These are phyloP conservation scores for Lodderomyces orthopsilosis DNA, from an alignment of 1,139 yeast species.

Conservation along the genomic window DNA sequence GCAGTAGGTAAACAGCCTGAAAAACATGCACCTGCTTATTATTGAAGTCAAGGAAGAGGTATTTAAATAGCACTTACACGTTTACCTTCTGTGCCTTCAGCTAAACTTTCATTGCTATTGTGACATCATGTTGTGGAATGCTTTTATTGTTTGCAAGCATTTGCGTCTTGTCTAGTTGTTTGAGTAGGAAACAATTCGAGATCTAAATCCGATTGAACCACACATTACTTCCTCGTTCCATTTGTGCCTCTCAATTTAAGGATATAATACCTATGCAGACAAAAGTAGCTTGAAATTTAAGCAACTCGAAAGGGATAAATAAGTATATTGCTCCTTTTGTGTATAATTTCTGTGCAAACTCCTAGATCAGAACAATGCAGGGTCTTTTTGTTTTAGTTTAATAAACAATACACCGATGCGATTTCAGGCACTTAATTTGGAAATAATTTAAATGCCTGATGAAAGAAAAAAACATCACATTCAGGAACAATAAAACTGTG, in stretches of 20 bases:
- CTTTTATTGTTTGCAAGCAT: background rate
- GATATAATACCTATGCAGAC: background rate
- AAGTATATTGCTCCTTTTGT: background rate
- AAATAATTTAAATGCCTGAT: too few species aligned
- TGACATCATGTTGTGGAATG: background rate
- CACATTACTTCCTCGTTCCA: background rate
- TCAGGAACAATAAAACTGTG: conserved; percentile 1
- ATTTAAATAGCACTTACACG: too few species aligned
- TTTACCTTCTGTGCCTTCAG: too few species aligned
- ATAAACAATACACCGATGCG: background rate
- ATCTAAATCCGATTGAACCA: background rate
- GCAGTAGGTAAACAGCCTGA: background rate
- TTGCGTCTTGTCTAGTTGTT: background rate
- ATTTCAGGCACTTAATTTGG: too few species aligned
- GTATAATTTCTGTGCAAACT: background rate
- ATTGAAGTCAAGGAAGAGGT: too few species aligned
- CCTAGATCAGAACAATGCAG: background rate
- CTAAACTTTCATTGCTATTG: background rate
- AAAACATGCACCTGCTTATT: too few species aligned
- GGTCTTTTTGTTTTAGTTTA: background rate
- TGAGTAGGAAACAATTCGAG: background rate
- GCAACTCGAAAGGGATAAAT: background rate
- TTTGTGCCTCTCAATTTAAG: background rate
- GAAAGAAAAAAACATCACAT: background rate
- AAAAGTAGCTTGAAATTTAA: background rate